These are phyloP conservation scores for Claviceps sp. DNA, from an alignment of 2,329 filamentous ascomycete species.

Conservation along the genomic window DNA sequence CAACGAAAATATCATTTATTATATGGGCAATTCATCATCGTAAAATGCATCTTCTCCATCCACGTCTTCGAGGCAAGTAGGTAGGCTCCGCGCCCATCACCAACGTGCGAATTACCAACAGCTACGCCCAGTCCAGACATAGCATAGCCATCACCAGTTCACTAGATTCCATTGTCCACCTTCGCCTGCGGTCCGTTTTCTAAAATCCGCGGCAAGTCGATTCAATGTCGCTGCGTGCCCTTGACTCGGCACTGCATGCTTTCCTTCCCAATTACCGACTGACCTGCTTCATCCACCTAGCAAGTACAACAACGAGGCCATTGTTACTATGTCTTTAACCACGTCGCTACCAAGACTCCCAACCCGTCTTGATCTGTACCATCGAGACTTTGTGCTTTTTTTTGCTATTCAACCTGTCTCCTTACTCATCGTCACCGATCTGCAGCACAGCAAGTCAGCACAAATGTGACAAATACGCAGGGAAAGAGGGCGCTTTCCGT, in stretches of 20 bases:
- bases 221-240: background rate
- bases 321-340: background rate
- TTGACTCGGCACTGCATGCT: conserved; percentile 1
- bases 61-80: too few relatives aligned
- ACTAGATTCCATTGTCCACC: background rate
- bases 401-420: background rate
- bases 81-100: too few relatives aligned
- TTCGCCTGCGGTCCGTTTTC: too few relatives aligned
- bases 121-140: background rate
- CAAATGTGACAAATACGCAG: background rate
- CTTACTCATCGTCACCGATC: conserved; percentile 28
- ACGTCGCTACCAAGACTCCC: background rate
- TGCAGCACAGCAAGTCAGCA: conserved; percentile 6
- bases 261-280: conserved; percentile 1
- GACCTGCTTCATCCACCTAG: background rate
- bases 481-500: background rate
- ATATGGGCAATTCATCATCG: too few relatives aligned
- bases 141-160: background rate
- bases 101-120: background rate
- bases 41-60: too few relatives aligned
- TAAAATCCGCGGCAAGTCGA: background rate
- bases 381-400: background rate
- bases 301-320: background rate
- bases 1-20: too few relatives aligned
- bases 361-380: background rate